Base-by-base conservation (phyloP, 2,329 filamentous ascomycete genomes). In the Mollisia scopiformis region DNA sequence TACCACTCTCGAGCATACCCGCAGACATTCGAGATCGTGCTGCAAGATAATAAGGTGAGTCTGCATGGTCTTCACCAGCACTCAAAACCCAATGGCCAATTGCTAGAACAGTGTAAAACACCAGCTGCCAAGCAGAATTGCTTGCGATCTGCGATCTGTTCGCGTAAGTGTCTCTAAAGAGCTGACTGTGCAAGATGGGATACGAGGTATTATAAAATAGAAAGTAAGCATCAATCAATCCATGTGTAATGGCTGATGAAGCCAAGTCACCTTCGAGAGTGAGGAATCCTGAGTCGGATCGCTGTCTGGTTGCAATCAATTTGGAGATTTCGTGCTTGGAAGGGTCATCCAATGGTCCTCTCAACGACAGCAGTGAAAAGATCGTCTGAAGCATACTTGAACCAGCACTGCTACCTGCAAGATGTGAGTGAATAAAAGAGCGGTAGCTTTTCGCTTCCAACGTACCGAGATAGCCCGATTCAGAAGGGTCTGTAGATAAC, bases 31-130 rank as follows among this genome's bases (percentile, higher is more conserved):
- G 47, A 41, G 59, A 62, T 16, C 63, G 49, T 16, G 63, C 61
- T 27, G 59, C 63, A 19, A 63, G 51, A 14, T 63, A 63, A 39
- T 66, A 66, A 14, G 59, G 58, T 7, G 61, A 66, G 33, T 66
- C 63, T 27, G 61, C 57, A 41, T 66, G 47, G 30, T 66, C 58
- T 13, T 59, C 58, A 6, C 63, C 57, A 51, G 59, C 30, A 41
- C 63, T 61, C 13, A 61, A 27, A 19, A 59, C 57, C 71, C 75
- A 78, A 7, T 75, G 74, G 2, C 76, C 76, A 3, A 78, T 68
- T 6, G 76, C 75, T 21, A 77, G 64, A n/a, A 76, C 71, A 23
- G 75, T 76, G 37, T 75, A 70, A n/a, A 74, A 68, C 2, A 78
- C 66, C 59, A 76, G 71, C 52, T 75, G 66, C 73, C 74, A 76